Conservation (phyloP, 202 grass and related monocot genomes). For the Zizania palustris region DNA sequence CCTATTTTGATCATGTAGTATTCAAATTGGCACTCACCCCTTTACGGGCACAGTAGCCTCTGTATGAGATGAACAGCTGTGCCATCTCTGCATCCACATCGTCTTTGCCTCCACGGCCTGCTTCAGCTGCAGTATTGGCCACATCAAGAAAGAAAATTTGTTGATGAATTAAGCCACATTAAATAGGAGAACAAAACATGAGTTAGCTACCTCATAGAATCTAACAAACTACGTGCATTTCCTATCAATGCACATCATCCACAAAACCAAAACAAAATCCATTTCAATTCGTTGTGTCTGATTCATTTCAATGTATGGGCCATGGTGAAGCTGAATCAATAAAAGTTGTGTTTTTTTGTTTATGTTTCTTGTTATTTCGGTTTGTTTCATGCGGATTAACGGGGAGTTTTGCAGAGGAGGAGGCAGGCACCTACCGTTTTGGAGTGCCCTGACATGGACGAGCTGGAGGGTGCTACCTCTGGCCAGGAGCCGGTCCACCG, state of each 20-base stretch:
- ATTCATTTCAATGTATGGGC: no score
- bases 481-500: constrained; percentile 63
- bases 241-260: not conserved
- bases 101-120: constrained; percentile 42
- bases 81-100: constrained; percentile 62
- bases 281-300: not conserved
- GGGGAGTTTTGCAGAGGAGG: no score
- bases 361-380: not conserved
- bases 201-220: not conserved
- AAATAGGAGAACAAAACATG: constrained; percentile 12
- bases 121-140: constrained; percentile 54
- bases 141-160: constrained; percentile 33
- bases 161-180: constrained; percentile 1
- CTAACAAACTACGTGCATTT: constrained; percentile 3
- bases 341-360: no score
- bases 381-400: not conserved
- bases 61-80: constrained; percentile 69
- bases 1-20: not conserved
- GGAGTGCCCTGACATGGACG: constrained; percentile 62
- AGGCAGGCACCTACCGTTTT: constrained; percentile 48
- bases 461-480: constrained; percentile 57
- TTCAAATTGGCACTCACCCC: constrained; percentile 55
- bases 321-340: no score
- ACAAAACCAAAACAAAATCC: constrained; percentile 4
- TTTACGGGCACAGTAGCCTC: constrained; percentile 92